Percentiles rank a stretch among this genome's conserved stretches.
These are phyloP conservation scores for Antitrichia curtipendula DNA, from an alignment of 225 moss, liverwort and hornwort genomes.

Conservation along the genomic window DNA sequence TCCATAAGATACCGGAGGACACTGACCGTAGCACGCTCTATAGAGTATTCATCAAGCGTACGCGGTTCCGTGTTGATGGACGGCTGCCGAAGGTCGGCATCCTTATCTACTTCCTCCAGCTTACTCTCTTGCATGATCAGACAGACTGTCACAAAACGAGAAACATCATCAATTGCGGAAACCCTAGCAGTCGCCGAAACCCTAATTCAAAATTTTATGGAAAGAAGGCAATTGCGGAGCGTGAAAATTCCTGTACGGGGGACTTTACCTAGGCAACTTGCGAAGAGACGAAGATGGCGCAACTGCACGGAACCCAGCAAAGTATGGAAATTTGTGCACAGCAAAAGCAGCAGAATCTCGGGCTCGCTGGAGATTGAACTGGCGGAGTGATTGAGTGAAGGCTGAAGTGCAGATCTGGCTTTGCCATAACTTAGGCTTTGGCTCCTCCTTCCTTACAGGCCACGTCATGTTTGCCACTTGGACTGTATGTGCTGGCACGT, in stretches of 20 bases:
- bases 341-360: background rate
- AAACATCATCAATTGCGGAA: background rate
- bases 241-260: background rate
- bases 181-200: background rate
- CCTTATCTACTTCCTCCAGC: background rate
- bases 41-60: constrained; percentile 14
- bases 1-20: background rate
- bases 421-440: background rate
- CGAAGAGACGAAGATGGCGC: background rate
- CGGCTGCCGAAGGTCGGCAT: constrained; percentile 15
- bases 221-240: background rate
- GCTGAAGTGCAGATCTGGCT: background rate
- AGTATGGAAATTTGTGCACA: background rate
- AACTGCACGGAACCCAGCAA: background rate
- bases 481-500: background rate
- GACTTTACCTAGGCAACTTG: background rate
- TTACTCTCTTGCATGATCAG: background rate
- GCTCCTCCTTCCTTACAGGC: background rate
- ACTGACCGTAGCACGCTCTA: constrained; percentile 23
- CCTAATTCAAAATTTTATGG: background rate
- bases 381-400: background rate
- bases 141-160: background rate
- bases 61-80: constrained; percentile 28
- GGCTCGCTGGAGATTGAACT: background rate
- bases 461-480: background rate